A percentile compares a stretch with the other conserved stretches of the same genome.
These are phyloP conservation scores for Exophiala spinifera DNA, from an alignment of 2,329 filamentous ascomycete genomes.

Conservation along the genomic window DNA sequence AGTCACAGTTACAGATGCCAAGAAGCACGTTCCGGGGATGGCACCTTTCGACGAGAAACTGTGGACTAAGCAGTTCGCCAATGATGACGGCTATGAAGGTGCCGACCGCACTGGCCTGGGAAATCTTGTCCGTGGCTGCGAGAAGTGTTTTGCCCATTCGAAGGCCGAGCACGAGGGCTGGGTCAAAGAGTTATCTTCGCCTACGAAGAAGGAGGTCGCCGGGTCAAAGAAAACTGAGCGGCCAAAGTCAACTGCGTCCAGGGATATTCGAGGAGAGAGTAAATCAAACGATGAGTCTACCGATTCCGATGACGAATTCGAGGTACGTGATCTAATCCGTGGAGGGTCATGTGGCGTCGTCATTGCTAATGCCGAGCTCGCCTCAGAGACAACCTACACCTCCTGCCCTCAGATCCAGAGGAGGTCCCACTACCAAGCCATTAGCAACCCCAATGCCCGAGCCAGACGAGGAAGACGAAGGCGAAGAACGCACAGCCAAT, in stretches of 20 bases:
- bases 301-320: slow-evolving; percentile 26
- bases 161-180: slow-evolving; percentile 20
- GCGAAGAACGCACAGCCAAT: slow-evolving; percentile 10
- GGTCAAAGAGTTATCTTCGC: slow-evolving; percentile 12
- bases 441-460: neutral
- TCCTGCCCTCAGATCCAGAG: slow-evolving; percentile 9
- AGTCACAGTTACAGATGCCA: slow-evolving; percentile 49
- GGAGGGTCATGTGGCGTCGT: too few species aligned
- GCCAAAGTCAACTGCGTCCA: neutral
- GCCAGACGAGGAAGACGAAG: slow-evolving; percentile 7
- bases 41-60: slow-evolving; percentile 50
- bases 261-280: neutral
- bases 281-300: slow-evolving; percentile 6
- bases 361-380: neutral
- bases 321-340: slow-evolving; percentile 6
- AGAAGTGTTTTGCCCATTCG: slow-evolving; percentile 23
- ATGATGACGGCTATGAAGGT: slow-evolving; percentile 23
- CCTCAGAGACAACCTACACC: slow-evolving; percentile 24
- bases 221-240: neutral
- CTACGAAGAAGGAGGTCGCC: neutral
- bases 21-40: slow-evolving; percentile 54
- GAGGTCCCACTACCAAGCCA: neutral
- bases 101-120: slow-evolving; percentile 16
- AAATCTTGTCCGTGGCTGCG: slow-evolving; percentile 20
- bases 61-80: slow-evolving; percentile 41